Base-by-base conservation (phyloP, 2,329 filamentous ascomycete genomes). In the Trichoderma citrinoviride region DNA sequence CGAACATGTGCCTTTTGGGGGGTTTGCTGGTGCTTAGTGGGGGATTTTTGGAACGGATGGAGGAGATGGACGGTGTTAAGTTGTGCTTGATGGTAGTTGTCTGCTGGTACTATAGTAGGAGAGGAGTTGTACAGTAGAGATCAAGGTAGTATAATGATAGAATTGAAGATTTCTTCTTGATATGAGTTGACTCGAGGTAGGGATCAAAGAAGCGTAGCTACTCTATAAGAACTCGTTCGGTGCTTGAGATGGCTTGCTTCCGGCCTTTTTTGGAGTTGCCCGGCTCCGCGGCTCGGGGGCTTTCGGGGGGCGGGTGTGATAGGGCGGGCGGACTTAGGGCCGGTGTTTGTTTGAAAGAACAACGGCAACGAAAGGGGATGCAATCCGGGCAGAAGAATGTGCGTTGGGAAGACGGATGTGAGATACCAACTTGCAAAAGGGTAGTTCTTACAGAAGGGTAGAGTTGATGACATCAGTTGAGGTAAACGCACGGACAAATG, bases 221-320 rank as follows among this genome's bases (percentile, higher is more conserved):
- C 7, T n/a, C n/a, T 5, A 29, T 27, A 7, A 27, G 7, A 7
- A 7, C 7, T 29, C 7, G 27, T 29, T 29, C 7, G 6, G 27
- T 29, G 27, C 33, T 37, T 4, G 33, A 37, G 33, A 37, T 37
- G 33, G 33, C 25, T 27, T 29, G 47, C 25, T 21, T 63, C 53
- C 61, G 49, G 17, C 1, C 10, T 47, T 41, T 37, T 44, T 55
- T n/a, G 40, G 47, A 53, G 57, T 44, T 23, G 57, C 47, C 43
- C 57, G 57, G 57, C 57, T 53, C 57, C 57, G 57, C 14, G 14
- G 12, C 10, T 53, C 57, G 57, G 57, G 54, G 33, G 53, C n/a
- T 41, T 27, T 61, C 57, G 57, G 57, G n/a, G 12, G 33, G 57
- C 57, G 57, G 33, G 57, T 37, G 44, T 25, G 44, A 43, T 52